Base-by-base conservation (phyloP, 176 grass and related monocot species). In the Miscanthus lutarioriparius region DNA sequence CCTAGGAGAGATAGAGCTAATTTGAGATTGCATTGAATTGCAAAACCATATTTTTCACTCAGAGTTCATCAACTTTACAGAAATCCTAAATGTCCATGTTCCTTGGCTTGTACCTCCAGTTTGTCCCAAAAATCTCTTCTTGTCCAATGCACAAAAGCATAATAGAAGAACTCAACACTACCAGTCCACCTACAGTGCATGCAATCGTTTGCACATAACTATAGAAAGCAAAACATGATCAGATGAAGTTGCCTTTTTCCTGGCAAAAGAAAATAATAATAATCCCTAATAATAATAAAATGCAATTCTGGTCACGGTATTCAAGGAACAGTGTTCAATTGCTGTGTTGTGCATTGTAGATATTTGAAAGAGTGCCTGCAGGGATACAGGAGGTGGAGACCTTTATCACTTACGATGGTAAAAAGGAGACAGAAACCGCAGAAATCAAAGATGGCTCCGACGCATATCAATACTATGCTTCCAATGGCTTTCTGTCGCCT, bases 341-440 rank as follows among this genome's bases (percentile, higher is more conserved):
- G 8, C 32, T 49, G 23, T 28, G 30, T 37, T 53, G 64, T 51
- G 43, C 67, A 86, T 72, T 72, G 13, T 48, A 78, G 13, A 62
- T 35, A 81, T 53, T 59, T 58, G 22, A 67, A 81, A 71, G 9
- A 87, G 48, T 5, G 15, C 20, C 7, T 3, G 43, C 26, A 51
- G 41, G 40, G 70, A 43, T 84, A 32, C 51, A 63, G 16, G 26
- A 68, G 20, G 62, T 39, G 40, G 32, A 77, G 14, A 59, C 74
- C 22, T n/a, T n/a, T 37, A 49, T 77, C 47, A 89, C 94, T 94
- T 89, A 97, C 94, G 78, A 63, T n/a, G 94, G 86, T 7, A 94
- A 78, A 77, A 85, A 85, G 79, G 69, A 32, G 22, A 89, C 45
- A 86, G 92, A 97, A 84, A 84, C 87, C 7, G 81, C 81, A 73